These are phyloP conservation scores for Simmondsia chinensis DNA, from an alignment of 148 eudicot species.

Conservation along the genomic window DNA sequence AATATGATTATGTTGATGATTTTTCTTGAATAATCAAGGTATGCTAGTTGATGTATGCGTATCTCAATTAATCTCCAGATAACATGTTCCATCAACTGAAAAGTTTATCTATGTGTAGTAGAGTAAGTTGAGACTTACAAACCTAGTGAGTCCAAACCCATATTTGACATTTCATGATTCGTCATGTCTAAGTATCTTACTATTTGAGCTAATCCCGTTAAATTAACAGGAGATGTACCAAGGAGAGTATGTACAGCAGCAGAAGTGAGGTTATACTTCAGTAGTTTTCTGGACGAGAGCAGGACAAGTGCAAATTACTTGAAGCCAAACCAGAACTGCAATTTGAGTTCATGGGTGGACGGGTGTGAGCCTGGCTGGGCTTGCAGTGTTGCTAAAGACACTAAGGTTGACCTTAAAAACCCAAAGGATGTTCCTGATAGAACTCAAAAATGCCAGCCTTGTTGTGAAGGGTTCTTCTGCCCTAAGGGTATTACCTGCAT, in stretches of 20 bases:
- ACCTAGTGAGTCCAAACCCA: no score
- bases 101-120: no score
- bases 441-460: conserved; percentile 52
- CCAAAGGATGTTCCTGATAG: conserved; percentile 46
- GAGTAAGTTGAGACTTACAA: no score
- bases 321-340: conserved; percentile 77
- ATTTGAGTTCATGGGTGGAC: conserved; percentile 58
- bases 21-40: no score
- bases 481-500: conserved; percentile 97
- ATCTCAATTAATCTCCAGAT: no score
- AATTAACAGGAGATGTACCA: conserved; percentile 45
- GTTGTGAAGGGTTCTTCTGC: conserved; percentile 93
- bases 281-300: conserved; percentile 39
- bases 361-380: conserved; percentile 99
- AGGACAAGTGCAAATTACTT: conserved; percentile 37
- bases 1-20: no score
- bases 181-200: neutral
- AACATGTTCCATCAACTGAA: no score
- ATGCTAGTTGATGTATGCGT: no score
- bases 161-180: no score
- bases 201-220: neutral
- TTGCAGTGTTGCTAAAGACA: conserved; percentile 30
- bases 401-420: conserved; percentile 51
- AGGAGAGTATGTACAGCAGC: conserved; percentile 74
- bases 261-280: conserved; percentile 72